Percentiles rank a stretch among this genome's conserved stretches.
Evolutionary conservation across 2,329 filamentous ascomycete genomes (phyloP).

Genomic region (Amauroascus verrucosus): DNA sequence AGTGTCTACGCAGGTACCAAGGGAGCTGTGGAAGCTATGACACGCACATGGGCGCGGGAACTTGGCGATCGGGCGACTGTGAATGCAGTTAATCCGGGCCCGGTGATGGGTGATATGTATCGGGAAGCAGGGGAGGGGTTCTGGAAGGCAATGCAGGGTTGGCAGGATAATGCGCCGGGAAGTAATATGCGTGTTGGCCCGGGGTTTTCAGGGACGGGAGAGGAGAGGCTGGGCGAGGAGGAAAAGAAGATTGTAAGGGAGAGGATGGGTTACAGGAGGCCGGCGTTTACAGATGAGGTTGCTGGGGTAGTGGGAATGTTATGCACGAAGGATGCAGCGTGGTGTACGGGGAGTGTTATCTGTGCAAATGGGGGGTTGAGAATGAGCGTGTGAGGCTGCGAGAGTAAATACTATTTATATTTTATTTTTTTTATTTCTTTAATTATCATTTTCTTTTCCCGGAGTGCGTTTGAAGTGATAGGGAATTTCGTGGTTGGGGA

Average conservation of each 20-base stretch:
- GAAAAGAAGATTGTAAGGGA: conserved; percentile 51
- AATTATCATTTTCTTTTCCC: no score
- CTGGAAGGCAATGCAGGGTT: conserved; percentile 49
- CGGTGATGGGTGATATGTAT: conserved; percentile 59
- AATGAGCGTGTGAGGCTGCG: conserved; percentile 32
- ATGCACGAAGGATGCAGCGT: conserved; percentile 58
- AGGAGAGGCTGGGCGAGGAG: conserved; percentile 52
- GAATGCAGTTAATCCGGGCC: conserved; percentile 57
- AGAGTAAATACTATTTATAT: no score
- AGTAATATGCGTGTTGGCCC: conserved; percentile 51
- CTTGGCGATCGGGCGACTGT: conserved; percentile 53
- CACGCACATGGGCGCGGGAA: conserved; percentile 56
- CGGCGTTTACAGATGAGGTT: conserved; percentile 59
- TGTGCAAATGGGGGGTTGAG: conserved; percentile 71
- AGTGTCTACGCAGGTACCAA: conserved; percentile 57
- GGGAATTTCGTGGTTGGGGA: no score
- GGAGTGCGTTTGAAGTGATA: no score
- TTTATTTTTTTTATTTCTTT: no score
- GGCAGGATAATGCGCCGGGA: conserved; percentile 55
- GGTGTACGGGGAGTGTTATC: conserved; percentile 70
- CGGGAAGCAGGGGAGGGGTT: conserved; percentile 47
- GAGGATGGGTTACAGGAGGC: conserved; percentile 46
- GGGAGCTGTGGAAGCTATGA: conserved; percentile 58
- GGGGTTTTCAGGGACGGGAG: conserved; percentile 34
- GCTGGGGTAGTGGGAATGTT: conserved; percentile 69